phyloP scores from a whole-genome alignment of 192 early-diverging fungal species.

The Spinellus fusiger region DNA sequence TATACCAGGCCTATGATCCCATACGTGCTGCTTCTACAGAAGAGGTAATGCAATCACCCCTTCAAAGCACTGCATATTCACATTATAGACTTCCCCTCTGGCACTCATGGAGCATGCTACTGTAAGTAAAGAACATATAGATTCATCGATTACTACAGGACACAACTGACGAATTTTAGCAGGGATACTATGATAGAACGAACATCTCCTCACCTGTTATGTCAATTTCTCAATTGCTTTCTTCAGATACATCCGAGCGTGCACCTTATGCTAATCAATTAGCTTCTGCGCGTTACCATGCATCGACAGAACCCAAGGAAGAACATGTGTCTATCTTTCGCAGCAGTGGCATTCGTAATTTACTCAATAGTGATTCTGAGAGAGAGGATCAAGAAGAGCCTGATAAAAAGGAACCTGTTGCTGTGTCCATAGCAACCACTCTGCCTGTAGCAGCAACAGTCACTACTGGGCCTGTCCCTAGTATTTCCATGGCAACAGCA shows the following conservation, averaged over 20 bases:
- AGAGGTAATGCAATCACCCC: no score
- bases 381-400: not conserved
- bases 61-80: no score
- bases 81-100: no score
- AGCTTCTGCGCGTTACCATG: not conserved
- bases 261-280: not conserved
- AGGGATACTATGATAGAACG: not conserved
- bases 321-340: not conserved
- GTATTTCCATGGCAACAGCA: no score
- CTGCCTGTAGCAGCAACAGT: no score
- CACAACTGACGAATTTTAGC: no score
- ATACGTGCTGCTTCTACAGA: slow-evolving; percentile 1
- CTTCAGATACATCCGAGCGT: not conserved
- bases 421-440: no score
- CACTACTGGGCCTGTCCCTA: no score
- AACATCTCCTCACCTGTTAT: slow-evolving; percentile 10
- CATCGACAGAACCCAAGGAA: not conserved
- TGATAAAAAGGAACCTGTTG: no score
- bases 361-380: slow-evolving; percentile 12
- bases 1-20: slow-evolving; percentile 16
- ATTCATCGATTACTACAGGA: no score
- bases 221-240: slow-evolving; percentile 14
- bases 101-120: no score
- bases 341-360: slow-evolving; percentile 21
- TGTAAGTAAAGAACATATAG: no score